These are phyloP conservation scores for Pichia norvegensis DNA, from an alignment of 1,139 yeast species.

Conservation along the genomic window DNA sequence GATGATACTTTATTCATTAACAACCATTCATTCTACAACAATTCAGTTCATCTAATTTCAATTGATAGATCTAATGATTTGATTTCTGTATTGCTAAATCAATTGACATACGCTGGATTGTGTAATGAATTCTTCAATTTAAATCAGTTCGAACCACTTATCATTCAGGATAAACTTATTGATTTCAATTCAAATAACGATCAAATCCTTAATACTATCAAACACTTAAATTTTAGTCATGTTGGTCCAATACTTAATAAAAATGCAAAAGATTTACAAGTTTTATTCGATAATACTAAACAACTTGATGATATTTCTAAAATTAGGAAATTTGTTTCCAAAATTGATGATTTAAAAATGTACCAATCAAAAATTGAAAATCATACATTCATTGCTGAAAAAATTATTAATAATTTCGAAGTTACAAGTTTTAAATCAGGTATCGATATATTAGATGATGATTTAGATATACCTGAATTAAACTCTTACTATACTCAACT, in stretches of 20 bases:
- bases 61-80: slow-evolving; percentile 74
- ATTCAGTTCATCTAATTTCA: slow-evolving; percentile 53
- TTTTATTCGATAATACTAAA: slow-evolving; percentile 57
- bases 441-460: slow-evolving; percentile 21
- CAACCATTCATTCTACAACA: slow-evolving; percentile 29
- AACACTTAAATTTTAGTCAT: slow-evolving; percentile 68
- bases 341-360: slow-evolving; percentile 57
- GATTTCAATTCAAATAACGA: slow-evolving; percentile 19
- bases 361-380: slow-evolving; percentile 63
- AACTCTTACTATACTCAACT: slow-evolving; percentile 40
- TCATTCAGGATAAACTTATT: slow-evolving; percentile 1
- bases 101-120: slow-evolving; percentile 75
- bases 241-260: slow-evolving; percentile 68
- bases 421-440: slow-evolving; percentile 17
- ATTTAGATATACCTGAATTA: slow-evolving; percentile 6
- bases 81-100: slow-evolving; percentile 63
- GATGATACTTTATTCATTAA: slow-evolving; percentile 29
- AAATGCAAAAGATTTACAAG: slow-evolving; percentile 65
- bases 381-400: slow-evolving; percentile 73
- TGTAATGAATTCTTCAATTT: slow-evolving; percentile 23
- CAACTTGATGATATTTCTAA: slow-evolving; percentile 54
- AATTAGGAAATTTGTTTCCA: slow-evolving; percentile 64
- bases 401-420: slow-evolving; percentile 44
- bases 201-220: slow-evolving; percentile 35
- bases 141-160: slow-evolving; percentile 6